Conservation (phyloP, 805 yeast species). For the Metschnikowia similis region DNA sequence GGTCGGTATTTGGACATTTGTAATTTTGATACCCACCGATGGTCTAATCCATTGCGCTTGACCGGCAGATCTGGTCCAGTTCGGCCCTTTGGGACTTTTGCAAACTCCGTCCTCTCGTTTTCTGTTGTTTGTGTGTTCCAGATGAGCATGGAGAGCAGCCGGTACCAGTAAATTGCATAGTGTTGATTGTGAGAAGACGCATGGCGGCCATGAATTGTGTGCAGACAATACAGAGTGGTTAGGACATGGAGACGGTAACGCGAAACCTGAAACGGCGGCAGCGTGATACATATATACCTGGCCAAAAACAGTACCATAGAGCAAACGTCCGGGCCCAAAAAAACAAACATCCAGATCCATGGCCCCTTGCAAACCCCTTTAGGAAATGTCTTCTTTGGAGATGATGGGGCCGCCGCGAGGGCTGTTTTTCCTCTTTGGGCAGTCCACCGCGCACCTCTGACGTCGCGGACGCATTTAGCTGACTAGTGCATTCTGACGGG, state of each 20-base stretch:
- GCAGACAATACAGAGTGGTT: not conserved
- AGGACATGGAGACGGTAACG: not conserved
- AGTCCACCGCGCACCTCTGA: not conserved
- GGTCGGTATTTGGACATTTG: no score
- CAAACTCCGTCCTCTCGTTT: no score
- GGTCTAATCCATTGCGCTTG: no score
- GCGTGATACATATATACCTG: not conserved
- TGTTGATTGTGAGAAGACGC: no score
- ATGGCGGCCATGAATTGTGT: no score
- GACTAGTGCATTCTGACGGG: not conserved
- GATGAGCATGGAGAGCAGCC: no score
- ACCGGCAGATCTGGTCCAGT: no score
- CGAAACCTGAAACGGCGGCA: not conserved
- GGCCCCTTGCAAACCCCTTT: not conserved
- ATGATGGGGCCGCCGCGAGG: not conserved
- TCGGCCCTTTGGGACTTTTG: no score
- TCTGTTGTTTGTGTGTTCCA: no score
- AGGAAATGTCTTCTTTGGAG: not conserved
- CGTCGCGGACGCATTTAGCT: not conserved
- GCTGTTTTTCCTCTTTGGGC: conserved; percentile 2
- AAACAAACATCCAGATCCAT: not conserved
- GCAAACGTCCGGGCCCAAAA: not conserved
- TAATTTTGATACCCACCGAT: no score
- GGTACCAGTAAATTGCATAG: no score
- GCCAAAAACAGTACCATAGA: not conserved